Percentiles rank a stretch among this genome's conserved stretches.
Evolutionary conservation across 2,329 filamentous ascomycete species (phyloP).

Genomic region (Falciphora oryzae): DNA sequence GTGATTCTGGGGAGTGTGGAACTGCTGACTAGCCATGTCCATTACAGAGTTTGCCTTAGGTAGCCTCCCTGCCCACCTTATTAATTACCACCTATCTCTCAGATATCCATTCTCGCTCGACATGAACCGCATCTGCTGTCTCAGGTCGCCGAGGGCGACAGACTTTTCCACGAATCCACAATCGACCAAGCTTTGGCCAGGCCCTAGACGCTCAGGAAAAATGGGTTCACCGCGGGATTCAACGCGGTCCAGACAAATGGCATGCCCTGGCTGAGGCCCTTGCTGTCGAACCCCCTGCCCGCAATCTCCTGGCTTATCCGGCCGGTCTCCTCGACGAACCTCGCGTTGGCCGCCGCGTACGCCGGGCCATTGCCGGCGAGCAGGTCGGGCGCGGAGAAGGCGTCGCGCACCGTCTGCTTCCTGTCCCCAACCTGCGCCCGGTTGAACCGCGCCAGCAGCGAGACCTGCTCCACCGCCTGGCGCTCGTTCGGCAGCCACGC

Average conservation of each 20-base stretch:
- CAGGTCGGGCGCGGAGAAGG: conserved; percentile 33
- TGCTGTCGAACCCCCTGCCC: conserved; percentile 32
- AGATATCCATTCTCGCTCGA: neutral
- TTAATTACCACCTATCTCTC: neutral
- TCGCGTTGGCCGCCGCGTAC: conserved; percentile 26
- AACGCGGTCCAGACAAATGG: conserved; percentile 35
- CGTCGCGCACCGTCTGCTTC: conserved; percentile 32
- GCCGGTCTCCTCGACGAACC: conserved; percentile 31
- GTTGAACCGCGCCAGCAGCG: conserved; percentile 32
- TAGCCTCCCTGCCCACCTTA: neutral
- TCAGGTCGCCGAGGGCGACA: too few species aligned
- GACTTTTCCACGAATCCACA: too few species aligned
- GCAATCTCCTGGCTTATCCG: conserved; percentile 30
- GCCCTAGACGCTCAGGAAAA: conserved; percentile 14
- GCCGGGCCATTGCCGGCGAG: conserved; percentile 26
- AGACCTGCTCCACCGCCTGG: conserved; percentile 30
- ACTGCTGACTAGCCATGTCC: neutral
- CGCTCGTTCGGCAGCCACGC: conserved; percentile 28
- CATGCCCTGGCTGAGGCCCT: conserved; percentile 40
- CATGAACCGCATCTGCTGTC: too few species aligned
- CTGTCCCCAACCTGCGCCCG: conserved; percentile 31
- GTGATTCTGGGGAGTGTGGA: neutral
- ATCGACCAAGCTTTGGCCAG: neutral
- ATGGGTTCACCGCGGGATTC: conserved; percentile 18
- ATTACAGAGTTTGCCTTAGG: neutral